These are phyloP conservation scores for Metschnikowia lochheadii DNA, from an alignment of 805 yeast genomes.

Conservation along the genomic window DNA sequence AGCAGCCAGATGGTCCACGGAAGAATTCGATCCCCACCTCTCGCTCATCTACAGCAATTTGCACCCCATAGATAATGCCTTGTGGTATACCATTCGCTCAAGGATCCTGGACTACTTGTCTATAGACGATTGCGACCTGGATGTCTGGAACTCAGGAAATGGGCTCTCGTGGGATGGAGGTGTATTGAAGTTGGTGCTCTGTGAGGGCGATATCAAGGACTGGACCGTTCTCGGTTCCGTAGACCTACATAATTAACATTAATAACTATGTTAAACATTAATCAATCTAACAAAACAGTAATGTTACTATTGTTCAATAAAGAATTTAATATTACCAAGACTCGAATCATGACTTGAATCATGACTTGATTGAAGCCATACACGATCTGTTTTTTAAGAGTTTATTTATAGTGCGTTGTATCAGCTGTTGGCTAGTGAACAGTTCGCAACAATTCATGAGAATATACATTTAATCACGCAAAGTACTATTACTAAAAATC, in stretches of 20 bases:
- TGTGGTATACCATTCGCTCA: constrained; percentile 57
- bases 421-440: background rate
- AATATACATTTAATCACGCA: background rate
- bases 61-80: constrained; percentile 64
- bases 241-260: constrained; percentile 27
- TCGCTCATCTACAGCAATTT: constrained; percentile 64
- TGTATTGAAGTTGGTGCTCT: constrained; percentile 59
- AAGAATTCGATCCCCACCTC: constrained; percentile 67
- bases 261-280: too few species aligned
- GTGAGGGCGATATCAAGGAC: constrained; percentile 66
- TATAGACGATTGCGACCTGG: constrained; percentile 39
- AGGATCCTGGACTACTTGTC: constrained; percentile 65
- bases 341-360: too few species aligned
- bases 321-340: too few species aligned
- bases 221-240: constrained; percentile 65
- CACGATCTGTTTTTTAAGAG: too few species aligned
- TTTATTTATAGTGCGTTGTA: too few species aligned
- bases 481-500: background rate
- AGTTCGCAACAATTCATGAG: background rate
- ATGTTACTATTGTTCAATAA: too few species aligned
- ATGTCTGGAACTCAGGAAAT: constrained; percentile 26
- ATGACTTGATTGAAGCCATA: too few species aligned
- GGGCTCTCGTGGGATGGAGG: constrained; percentile 64
- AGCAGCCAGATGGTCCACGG: constrained; percentile 49
- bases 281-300: too few species aligned